phyloP scores from a whole-genome alignment of 495 filamentous ascomycete genomes.

The Penicillium lividum region DNA sequence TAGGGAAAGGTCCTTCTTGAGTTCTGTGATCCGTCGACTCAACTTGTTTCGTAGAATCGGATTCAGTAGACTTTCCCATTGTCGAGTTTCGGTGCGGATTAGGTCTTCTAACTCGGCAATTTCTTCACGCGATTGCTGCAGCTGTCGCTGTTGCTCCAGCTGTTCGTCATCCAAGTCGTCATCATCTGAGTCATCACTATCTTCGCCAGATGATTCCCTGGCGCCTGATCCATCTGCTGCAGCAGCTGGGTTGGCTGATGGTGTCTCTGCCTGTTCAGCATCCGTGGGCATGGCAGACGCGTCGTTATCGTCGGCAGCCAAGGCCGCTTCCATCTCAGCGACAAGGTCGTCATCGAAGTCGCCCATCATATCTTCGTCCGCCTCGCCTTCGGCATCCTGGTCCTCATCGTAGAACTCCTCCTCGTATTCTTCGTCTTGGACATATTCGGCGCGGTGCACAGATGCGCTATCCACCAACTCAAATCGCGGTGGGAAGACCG shows the following conservation, averaged over 20 bases:
- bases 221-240: constrained; percentile 34
- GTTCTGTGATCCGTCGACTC: constrained; percentile 46
- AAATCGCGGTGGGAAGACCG: constrained; percentile 55
- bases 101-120: constrained; percentile 50
- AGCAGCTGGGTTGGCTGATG: constrained; percentile 34
- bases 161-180: constrained; percentile 61
- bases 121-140: constrained; percentile 52
- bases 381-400: constrained; percentile 57
- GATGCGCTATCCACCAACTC: constrained; percentile 65
- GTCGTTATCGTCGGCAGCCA: constrained; percentile 52
- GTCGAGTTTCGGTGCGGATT: constrained; percentile 45
- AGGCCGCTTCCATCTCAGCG: constrained; percentile 55
- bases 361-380: constrained; percentile 53
- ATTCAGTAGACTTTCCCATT: constrained; percentile 46
- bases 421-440: constrained; percentile 47
- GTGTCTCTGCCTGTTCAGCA: constrained; percentile 32
- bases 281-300: constrained; percentile 17
- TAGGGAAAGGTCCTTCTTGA: constrained; percentile 49
- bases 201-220: constrained; percentile 45
- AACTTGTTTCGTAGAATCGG: constrained; percentile 53
- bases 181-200: constrained; percentile 58
- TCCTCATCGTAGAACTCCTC: constrained; percentile 53
- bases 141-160: constrained; percentile 47
- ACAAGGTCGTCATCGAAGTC: constrained; percentile 60
- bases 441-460: constrained; percentile 51